Base-by-base conservation (phyloP, 805 yeast species). In the Pichia exigua region DNA sequence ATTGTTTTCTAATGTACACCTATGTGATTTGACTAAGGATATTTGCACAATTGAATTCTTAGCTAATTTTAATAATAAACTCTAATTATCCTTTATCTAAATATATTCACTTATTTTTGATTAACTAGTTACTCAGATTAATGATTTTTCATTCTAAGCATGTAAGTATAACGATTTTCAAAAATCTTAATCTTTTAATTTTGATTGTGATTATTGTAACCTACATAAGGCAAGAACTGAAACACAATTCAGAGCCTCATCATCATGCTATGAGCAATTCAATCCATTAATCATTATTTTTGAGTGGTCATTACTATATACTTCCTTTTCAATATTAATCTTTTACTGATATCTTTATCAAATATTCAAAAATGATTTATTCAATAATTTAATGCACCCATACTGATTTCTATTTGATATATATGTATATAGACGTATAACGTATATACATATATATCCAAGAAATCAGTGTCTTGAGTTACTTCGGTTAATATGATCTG, bases 201-300 rank as follows among this genome's bases (percentile, higher is more conserved):
- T 24, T 12, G 26, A 26, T 26, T 24, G 30, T 42, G 54, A 47
- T 47, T 41, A 24, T 47, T 18, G 18, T 42, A 47, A 47, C 50
- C 45, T 47, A 51, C 54, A 51, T 42, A 32, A 21, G 40, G 32
- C 54, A 51, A 42, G 49, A 35, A 35, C 39, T 35, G 39, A 35
- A 35, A 47, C n/a, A 20, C 50, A 21, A 40, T 42, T 39, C 41
- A 42, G 47, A 47, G 26, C 30, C 39, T 43, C 50, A 47, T 32
- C 54, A 46, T 47, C 45, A 27, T 51, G 54, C 24, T 24, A 43
- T 47, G 50, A 21, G 44, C 50, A 45, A 26, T 38, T 46, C 42
- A 13, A 20, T 40, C n/a, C 26, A 27, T 18, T 2, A 21, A 17
- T n/a, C n/a, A n/a, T 17, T n/a, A 17, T 35, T n/a, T 3, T n/a